Conservation (phyloP, 306 rosid genomes). For the Citrullus amarus region DNA sequence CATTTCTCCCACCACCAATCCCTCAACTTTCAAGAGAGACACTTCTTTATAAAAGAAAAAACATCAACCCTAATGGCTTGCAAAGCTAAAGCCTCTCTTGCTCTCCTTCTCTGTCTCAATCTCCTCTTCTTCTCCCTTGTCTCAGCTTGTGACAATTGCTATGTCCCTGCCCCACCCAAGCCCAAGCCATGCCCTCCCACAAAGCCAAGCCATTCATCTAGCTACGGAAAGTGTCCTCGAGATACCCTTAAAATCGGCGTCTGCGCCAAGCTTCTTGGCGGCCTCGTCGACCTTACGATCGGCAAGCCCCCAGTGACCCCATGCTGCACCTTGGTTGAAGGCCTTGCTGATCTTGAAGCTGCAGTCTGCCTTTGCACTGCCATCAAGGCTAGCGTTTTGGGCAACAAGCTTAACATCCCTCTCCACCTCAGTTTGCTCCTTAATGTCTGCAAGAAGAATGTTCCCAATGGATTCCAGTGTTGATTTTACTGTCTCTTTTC, state of each 20-base stretch:
- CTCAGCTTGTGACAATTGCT: neutral
- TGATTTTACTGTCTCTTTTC: neutral
- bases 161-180: neutral
- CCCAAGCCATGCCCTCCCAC: neutral
- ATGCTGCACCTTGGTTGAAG: slow-evolving; percentile 55
- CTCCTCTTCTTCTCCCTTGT: neutral
- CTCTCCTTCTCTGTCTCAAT: neutral
- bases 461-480: slow-evolving; percentile 33
- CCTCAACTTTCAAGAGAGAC: too few species aligned
- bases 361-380: slow-evolving; percentile 78
- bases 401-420: slow-evolving; percentile 53
- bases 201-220: neutral
- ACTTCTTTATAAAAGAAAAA: too few species aligned
- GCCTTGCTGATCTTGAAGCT: slow-evolving; percentile 60
- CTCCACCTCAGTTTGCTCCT: slow-evolving; percentile 58
- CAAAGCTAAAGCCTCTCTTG: neutral
- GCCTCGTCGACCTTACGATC: slow-evolving; percentile 28
- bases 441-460: slow-evolving; percentile 32
- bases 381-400: slow-evolving; percentile 47
- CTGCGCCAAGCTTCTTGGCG: slow-evolving; percentile 48
- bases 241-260: slow-evolving; percentile 52
- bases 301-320: slow-evolving; percentile 47
- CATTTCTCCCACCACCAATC: too few species aligned
- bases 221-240: slow-evolving; percentile 29
- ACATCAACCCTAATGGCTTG: neutral